Evolutionary conservation across 176 grass and related monocot species (phyloP).

Genomic region (Carex parvula): DNA sequence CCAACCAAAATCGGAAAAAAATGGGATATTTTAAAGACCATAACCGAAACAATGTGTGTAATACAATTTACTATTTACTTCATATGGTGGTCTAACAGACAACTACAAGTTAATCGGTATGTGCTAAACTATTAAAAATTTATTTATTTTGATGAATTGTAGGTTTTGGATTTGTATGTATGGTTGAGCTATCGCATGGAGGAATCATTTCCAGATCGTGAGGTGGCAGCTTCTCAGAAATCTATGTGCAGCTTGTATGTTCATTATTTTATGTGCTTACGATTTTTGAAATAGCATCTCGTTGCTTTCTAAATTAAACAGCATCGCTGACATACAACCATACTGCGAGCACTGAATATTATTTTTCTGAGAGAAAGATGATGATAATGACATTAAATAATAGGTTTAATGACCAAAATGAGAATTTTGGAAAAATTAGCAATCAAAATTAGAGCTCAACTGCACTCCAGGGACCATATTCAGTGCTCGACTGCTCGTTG

Average conservation of each 20-base stretch:
- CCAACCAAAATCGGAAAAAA: background rate
- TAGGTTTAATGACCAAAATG: background rate
- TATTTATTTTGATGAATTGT: slow-evolving; percentile 9
- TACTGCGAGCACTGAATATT: background rate
- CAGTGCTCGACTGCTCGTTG: too few relatives aligned
- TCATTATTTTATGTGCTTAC: background rate
- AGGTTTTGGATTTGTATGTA: slow-evolving; percentile 98
- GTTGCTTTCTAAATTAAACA: background rate
- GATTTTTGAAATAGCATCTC: background rate
- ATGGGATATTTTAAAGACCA: background rate
- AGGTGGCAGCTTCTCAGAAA: slow-evolving; percentile 80
- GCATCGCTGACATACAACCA: background rate
- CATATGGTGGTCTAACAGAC: background rate
- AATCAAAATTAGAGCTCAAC: background rate
- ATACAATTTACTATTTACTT: background rate
- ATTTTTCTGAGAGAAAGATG: slow-evolving; percentile 1
- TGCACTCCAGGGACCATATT: background rate
- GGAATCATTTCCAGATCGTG: slow-evolving; percentile 87
- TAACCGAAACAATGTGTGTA: background rate
- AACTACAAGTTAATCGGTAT: background rate
- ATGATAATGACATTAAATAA: background rate
- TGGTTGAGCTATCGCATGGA: slow-evolving; percentile 93
- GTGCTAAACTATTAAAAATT: background rate
- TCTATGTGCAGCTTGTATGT: slow-evolving; percentile 91
- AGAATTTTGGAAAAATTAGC: background rate